phyloP scores from a whole-genome alignment of 2,329 filamentous ascomycete genomes.

The Corynespora cassiicola region DNA sequence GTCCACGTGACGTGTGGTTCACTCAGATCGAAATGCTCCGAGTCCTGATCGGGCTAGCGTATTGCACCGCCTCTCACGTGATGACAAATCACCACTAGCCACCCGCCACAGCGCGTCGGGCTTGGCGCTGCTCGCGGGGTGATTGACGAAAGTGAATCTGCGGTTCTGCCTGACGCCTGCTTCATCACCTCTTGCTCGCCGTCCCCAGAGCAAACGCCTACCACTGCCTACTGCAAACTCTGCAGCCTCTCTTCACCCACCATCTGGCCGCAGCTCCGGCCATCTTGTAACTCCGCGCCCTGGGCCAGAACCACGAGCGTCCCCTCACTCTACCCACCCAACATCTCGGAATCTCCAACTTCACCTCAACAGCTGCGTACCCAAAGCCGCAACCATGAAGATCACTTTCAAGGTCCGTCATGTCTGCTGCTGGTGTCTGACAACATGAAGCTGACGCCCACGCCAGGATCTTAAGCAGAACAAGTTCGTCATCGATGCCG shows the following conservation, averaged over 20 bases:
- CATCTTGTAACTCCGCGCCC: conserved; percentile 4
- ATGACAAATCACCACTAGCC: too few relatives aligned
- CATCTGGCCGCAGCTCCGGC: neutral
- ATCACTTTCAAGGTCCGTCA: conserved; percentile 71
- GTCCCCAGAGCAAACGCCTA: neutral
- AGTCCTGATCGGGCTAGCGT: too few relatives aligned
- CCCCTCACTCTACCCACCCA: conserved; percentile 32
- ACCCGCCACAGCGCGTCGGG: too few relatives aligned
- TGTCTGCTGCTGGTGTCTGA: conserved; percentile 1
- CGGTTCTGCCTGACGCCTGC: conserved; percentile 26
- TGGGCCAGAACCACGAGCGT: conserved; percentile 16
- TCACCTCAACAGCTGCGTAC: conserved; percentile 10
- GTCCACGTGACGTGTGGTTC: too few relatives aligned
- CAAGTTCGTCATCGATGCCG: conserved; percentile 95
- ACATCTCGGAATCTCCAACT: conserved; percentile 20
- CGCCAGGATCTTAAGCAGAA: conserved; percentile 94
- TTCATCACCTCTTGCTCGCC: conserved; percentile 28
- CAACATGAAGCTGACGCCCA: conserved; percentile 24
- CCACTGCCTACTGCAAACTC: conserved; percentile 5
- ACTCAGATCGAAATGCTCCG: too few relatives aligned
- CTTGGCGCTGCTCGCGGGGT: conserved; percentile 1
- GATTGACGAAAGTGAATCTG: conserved; percentile 9
- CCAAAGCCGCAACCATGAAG: conserved; percentile 61
- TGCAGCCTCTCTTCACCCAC: conserved; percentile 11
- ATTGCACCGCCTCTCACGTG: too few relatives aligned